These are phyloP conservation scores for Neodidymelliopsis sp. DNA, from an alignment of 2,329 filamentous ascomycete genomes.

Conservation along the genomic window DNA sequence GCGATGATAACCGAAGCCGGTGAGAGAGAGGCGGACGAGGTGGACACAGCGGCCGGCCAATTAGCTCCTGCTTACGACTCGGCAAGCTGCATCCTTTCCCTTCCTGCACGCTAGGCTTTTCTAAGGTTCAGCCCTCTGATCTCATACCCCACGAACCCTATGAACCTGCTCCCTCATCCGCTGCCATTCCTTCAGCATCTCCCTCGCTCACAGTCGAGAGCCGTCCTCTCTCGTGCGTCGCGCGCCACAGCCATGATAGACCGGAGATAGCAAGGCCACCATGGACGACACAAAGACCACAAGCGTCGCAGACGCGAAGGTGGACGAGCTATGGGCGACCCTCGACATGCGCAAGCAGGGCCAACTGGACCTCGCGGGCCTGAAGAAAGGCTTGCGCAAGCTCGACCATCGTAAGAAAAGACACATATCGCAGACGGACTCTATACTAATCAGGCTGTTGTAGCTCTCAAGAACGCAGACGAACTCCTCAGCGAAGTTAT, in stretches of 20 bases:
- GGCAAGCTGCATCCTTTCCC: constrained; percentile 18
- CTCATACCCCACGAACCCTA: constrained; percentile 40
- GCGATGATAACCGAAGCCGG: constrained; percentile 13
- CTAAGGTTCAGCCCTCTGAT: constrained; percentile 34
- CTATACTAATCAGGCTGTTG: constrained; percentile 33
- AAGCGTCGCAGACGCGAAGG: constrained; percentile 79
- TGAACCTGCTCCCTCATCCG: constrained; percentile 24
- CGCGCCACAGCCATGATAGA: constrained; percentile 49
- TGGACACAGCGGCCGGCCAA: constrained; percentile 23
- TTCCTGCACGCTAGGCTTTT: constrained; percentile 34
- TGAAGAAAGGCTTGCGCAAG: constrained; percentile 83
- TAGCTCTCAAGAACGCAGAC: constrained; percentile 90
- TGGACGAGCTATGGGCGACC: constrained; percentile 83
- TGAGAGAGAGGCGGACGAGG: not conserved
- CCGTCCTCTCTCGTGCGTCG: constrained; percentile 30
- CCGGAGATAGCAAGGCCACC: constrained; percentile 52
- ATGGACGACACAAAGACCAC: constrained; percentile 80
- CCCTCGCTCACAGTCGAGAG: constrained; percentile 30
- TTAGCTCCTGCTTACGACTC: constrained; percentile 26
- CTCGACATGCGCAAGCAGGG: constrained; percentile 80
- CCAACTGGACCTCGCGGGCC: constrained; percentile 81
- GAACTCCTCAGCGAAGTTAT: constrained; percentile 82
- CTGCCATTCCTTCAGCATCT: constrained; percentile 34
- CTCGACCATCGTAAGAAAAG: constrained; percentile 84
- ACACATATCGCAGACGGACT: not conserved